Conservation (phyloP, 78 protist species). For the Corallochytrium limacisporum region DNA sequence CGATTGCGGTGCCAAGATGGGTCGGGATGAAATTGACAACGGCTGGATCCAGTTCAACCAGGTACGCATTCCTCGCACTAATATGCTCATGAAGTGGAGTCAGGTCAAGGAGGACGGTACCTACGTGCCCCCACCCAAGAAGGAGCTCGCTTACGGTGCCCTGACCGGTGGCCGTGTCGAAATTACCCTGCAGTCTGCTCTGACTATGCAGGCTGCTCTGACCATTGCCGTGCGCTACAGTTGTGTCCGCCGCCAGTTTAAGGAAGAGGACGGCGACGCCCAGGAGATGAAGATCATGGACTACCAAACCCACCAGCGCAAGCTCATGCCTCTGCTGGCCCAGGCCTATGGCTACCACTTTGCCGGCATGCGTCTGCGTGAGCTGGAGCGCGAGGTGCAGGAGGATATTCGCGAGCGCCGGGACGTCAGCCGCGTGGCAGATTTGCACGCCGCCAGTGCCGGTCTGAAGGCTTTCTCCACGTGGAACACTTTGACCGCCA, state of each 20-base stretch:
- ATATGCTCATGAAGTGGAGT: slow-evolving; percentile 11
- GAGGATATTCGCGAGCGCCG: background rate
- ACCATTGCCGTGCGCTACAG: slow-evolving; percentile 43
- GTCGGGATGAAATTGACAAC: slow-evolving; percentile 30
- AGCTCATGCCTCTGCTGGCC: slow-evolving; percentile 24
- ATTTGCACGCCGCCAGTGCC: slow-evolving; percentile 48
- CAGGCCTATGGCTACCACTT: slow-evolving; percentile 11
- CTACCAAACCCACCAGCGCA: slow-evolving; percentile 23
- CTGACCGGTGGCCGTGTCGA: too few species aligned
- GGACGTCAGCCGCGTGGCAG: slow-evolving; percentile 28
- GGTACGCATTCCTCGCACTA: slow-evolving; percentile 27
- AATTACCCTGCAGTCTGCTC: too few species aligned
- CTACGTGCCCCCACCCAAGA: too few species aligned
- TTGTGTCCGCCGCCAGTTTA: slow-evolving; percentile 28
- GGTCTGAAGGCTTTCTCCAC: slow-evolving; percentile 57
- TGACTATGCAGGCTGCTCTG: too few species aligned
- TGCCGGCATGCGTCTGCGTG: background rate
- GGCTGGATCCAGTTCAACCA: slow-evolving; percentile 4
- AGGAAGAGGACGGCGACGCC: background rate
- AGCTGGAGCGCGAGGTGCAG: slow-evolving; percentile 3
- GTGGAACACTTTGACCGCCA: slow-evolving; percentile 15
- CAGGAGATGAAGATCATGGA: slow-evolving; percentile 23
- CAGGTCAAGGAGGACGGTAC: too few species aligned
- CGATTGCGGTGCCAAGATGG: slow-evolving; percentile 29
- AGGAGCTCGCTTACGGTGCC: too few species aligned